phyloP scores from a whole-genome alignment of 2,329 filamentous ascomycete species.

The Colletotrichum lindemuthianum region DNA sequence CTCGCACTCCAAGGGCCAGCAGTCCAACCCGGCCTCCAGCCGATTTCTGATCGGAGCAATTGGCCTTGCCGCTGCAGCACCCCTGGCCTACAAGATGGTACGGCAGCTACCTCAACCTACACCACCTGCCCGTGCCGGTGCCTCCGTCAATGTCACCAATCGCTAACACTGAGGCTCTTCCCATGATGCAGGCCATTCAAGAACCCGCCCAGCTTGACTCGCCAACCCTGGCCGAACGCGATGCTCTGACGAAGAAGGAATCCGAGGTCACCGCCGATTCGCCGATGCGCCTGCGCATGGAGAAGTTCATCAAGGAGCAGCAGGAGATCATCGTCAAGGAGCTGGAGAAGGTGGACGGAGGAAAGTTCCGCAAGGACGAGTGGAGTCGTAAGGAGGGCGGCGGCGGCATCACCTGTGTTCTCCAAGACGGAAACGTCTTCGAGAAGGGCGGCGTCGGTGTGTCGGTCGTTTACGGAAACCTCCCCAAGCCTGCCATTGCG shows the following conservation, averaged over 20 bases:
- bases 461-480: conserved; percentile 90
- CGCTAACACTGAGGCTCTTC: conserved; percentile 23
- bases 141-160: conserved; percentile 17
- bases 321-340: conserved; percentile 88
- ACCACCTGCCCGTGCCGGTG: conserved; percentile 18
- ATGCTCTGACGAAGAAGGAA: conserved; percentile 83
- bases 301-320: conserved; percentile 92
- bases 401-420: conserved; percentile 91
- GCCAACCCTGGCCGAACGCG: conserved; percentile 84
- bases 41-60: conserved; percentile 45
- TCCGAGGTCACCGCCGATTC: conserved; percentile 78
- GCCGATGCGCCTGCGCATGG: conserved; percentile 98
- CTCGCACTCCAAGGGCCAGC: conserved; percentile 29
- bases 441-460: conserved; percentile 98
- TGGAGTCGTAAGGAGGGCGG: conserved; percentile 91
- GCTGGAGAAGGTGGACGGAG: conserved; percentile 85
- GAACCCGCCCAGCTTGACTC: conserved; percentile 63
- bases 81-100: conserved; percentile 70
- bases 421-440: conserved; percentile 96
- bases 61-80: conserved; percentile 61
- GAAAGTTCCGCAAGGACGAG: conserved; percentile 82
- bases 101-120: conserved; percentile 33
- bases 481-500: conserved; percentile 86
- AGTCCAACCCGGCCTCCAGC: conserved; percentile 23
- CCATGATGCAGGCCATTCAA: conserved; percentile 49